Evolutionary conservation across 2,329 filamentous ascomycete species (phyloP).

Genomic region (Pseudogymnoascus sp.): DNA sequence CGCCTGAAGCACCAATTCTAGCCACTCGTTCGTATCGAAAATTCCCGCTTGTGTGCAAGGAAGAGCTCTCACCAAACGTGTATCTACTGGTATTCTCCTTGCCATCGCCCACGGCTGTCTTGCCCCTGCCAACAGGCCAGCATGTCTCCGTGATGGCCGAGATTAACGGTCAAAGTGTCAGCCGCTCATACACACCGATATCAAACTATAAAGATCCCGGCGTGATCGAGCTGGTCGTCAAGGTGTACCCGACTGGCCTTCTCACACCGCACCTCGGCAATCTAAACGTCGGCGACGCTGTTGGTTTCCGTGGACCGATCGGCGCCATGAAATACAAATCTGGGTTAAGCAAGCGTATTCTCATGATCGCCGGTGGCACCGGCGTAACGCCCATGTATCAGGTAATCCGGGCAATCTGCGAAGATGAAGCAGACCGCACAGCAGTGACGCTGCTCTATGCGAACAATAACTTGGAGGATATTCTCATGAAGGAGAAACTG

Average conservation of each 20-base stretch:
- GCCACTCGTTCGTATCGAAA: not conserved
- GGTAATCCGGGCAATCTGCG: slow-evolving; percentile 56
- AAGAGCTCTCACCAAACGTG: not conserved
- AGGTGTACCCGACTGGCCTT: slow-evolving; percentile 45
- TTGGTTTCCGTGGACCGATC: slow-evolving; percentile 49
- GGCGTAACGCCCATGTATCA: slow-evolving; percentile 54
- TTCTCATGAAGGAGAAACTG: not conserved
- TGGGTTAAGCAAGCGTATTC: slow-evolving; percentile 38
- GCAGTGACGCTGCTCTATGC: not conserved
- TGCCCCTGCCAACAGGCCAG: slow-evolving; percentile 34
- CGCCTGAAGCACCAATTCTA: not conserved
- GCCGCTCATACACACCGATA: slow-evolving; percentile 38
- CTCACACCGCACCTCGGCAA: slow-evolving; percentile 43
- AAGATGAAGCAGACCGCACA: slow-evolving; percentile 33
- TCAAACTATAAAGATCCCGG: slow-evolving; percentile 46
- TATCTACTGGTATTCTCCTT: not conserved
- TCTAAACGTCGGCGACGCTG: slow-evolving; percentile 42
- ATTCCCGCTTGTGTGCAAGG: not conserved
- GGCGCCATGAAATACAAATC: slow-evolving; percentile 47
- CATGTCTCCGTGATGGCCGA: slow-evolving; percentile 33
- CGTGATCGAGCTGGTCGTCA: slow-evolving; percentile 44
- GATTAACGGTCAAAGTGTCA: slow-evolving; percentile 30
- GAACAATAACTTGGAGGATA: not conserved
- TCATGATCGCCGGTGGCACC: slow-evolving; percentile 50
- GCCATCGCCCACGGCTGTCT: not conserved